Evolutionary conservation across 495 filamentous ascomycete species (phyloP).

Genomic region (Poronia punctata): DNA sequence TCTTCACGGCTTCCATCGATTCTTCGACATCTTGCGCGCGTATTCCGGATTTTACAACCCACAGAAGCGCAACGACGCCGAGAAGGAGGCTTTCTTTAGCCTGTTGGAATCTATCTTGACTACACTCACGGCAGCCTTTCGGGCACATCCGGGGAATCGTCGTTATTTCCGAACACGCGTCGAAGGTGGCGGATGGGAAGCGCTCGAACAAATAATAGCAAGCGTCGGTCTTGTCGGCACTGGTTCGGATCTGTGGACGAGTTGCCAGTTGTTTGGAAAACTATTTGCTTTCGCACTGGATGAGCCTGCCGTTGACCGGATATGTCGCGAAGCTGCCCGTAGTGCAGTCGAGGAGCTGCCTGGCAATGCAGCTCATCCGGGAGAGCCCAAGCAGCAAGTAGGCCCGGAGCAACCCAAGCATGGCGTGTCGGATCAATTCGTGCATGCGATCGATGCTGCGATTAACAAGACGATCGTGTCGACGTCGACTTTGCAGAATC

Average conservation of each 20-base stretch:
- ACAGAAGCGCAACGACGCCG: conserved; percentile 47
- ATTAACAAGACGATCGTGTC: conserved; percentile 44
- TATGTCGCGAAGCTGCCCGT: conserved; percentile 35
- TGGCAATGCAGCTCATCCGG: neutral
- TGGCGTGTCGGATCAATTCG: conserved; percentile 11
- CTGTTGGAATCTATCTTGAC: conserved; percentile 63
- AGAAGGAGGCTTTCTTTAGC: conserved; percentile 57
- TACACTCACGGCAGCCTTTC: conserved; percentile 68
- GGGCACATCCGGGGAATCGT: conserved; percentile 76
- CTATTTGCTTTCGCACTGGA: conserved; percentile 78
- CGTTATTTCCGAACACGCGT: conserved; percentile 74
- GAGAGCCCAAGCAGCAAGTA: neutral
- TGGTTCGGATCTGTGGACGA: conserved; percentile 52
- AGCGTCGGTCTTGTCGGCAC: conserved; percentile 52
- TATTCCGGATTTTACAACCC: conserved; percentile 68
- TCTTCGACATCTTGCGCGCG: conserved; percentile 60
- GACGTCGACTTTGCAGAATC: conserved; percentile 51
- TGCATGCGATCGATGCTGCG: conserved; percentile 32
- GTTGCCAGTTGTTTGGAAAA: conserved; percentile 73
- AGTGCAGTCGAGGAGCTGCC: neutral
- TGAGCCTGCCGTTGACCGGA: conserved; percentile 56
- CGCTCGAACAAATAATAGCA: conserved; percentile 63
- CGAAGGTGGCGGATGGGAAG: conserved; percentile 66
- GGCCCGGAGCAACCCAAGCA: neutral
- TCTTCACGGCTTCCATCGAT: conserved; percentile 67